Evolutionary conservation across 176 grass and related monocot genomes (phyloP), one percentile per base, ranked within the genome.

Genomic region (Paspalum vaginatum): DNA sequence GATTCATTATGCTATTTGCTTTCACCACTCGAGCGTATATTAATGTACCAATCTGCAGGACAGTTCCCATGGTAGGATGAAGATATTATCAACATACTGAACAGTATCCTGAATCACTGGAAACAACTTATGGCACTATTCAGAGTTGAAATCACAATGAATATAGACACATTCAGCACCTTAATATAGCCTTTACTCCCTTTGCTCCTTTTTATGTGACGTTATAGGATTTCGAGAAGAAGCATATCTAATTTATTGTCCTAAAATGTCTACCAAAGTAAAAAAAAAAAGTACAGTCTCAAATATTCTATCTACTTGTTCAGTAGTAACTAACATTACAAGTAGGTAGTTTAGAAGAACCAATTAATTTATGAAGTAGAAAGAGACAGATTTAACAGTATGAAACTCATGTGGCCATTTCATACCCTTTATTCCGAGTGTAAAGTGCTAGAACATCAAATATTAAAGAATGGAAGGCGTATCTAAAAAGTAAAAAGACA

Each of bases 21-120:
- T 95, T 99, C 65, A 99, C 90, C 61, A 99, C 92, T 77, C 90
- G 79, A 44, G 91, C 84, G 84, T 99, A 99, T 68, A 99, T 88
- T 79, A 99, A 44, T 1, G 92, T 91, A 61, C 96, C 96, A 67
- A 89, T 76, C 96, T 99, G 92, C 74, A 95, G 43, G 54, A 88
- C 66, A 80, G 71, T 46, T 78, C 56, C 55, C 17, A 27, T 14
- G 25, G 56, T 79, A 58, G 87, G 38, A 50, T 32, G 16, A 47
- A 58, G 14, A 63, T 42, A 73, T 11, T 70, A 83, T 76, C 46
- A 76, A 15, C 24, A 86, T 71, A 72, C 16, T 51, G 22, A 56
- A 72, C 17, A 83, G 6, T 70, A 82, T 26, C 47, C 22, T 16
- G 16, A 64, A 70, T 75, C 8, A 58, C 54, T 68, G 16, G 21